Evolutionary conservation across 805 yeast genomes (phyloP).

Genomic region (Wickerhamomyces alni): DNA sequence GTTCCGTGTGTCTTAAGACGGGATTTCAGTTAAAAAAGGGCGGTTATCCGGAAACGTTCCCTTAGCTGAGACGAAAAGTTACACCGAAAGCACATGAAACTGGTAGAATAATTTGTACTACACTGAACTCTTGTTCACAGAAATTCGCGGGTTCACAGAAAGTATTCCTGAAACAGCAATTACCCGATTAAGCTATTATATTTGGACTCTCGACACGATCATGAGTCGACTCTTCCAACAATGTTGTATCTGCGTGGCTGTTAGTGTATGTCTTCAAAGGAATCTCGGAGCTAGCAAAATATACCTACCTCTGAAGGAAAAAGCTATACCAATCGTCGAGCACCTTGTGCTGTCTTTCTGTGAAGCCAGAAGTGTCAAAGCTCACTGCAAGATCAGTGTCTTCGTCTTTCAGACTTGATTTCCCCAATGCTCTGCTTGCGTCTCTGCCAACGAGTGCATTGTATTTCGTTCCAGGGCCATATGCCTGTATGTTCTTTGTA

Average conservation of each 20-base stretch:
- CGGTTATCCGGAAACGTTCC: too few relatives aligned
- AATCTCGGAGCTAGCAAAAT: background rate
- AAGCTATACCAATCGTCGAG: constrained; percentile 70
- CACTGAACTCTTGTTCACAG: too few relatives aligned
- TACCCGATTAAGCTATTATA: too few relatives aligned
- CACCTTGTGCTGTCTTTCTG: constrained; percentile 52
- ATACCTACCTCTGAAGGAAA: constrained; percentile 46
- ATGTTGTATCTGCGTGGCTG: constrained; percentile 7
- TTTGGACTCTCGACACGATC: background rate
- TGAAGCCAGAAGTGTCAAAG: constrained; percentile 47
- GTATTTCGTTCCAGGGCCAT: constrained; percentile 75
- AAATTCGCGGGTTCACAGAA: too few relatives aligned
- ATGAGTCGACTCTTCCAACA: constrained; percentile 2
- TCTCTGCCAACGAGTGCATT: constrained; percentile 71
- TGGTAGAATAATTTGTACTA: too few relatives aligned
- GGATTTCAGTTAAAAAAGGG: too few relatives aligned
- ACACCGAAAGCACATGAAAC: too few relatives aligned
- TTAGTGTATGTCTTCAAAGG: background rate
- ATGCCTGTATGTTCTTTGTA: constrained; percentile 52
- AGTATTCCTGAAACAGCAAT: too few relatives aligned
- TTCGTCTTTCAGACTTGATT: constrained; percentile 50
- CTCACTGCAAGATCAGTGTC: constrained; percentile 38
- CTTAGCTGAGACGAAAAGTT: too few relatives aligned
- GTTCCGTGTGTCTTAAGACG: too few relatives aligned
- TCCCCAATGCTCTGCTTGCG: constrained; percentile 70